Conservation (phyloP, 2,329 filamentous ascomycete genomes). For the Shiraia bambusicola region DNA sequence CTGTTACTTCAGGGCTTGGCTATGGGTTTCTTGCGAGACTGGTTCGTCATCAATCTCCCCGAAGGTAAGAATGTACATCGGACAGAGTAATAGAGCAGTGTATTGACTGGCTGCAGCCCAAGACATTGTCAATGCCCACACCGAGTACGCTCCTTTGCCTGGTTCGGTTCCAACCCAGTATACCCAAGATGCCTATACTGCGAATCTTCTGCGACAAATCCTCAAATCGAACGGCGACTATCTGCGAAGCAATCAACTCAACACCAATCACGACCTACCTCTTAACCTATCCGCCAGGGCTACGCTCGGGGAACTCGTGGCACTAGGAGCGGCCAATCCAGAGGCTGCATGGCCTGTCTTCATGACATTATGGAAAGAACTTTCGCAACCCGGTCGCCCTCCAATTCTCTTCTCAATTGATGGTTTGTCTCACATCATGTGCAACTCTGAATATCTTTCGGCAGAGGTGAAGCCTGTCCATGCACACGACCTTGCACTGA, state of each 20-base stretch:
- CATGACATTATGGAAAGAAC: constrained; percentile 77
- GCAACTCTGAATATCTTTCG: constrained; percentile 71
- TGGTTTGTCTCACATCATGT: constrained; percentile 79
- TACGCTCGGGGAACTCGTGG: constrained; percentile 68
- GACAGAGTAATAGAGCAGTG: neutral
- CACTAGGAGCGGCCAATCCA: constrained; percentile 69
- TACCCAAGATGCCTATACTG: constrained; percentile 75
- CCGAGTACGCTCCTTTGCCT: constrained; percentile 73
- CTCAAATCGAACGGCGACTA: constrained; percentile 69
- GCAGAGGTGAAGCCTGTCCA: constrained; percentile 74
- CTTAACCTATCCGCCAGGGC: constrained; percentile 59
- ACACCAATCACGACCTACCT: constrained; percentile 59
- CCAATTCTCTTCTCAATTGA: constrained; percentile 77
- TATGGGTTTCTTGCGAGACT: constrained; percentile 77
- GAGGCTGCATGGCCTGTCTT: constrained; percentile 81
- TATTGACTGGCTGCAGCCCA: constrained; percentile 59
- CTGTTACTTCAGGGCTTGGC: constrained; percentile 80
- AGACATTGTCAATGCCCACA: constrained; percentile 77
- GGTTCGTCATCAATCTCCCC: constrained; percentile 86
- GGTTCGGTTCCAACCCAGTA: constrained; percentile 60
- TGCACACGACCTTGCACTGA: constrained; percentile 76
- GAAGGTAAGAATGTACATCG: constrained; percentile 65
- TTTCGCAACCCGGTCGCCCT: constrained; percentile 60
- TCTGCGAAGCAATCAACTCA: constrained; percentile 57
- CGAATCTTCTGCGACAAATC: constrained; percentile 72